A percentile compares a stretch with the other conserved stretches of the same genome.
These are phyloP conservation scores for Fraxinus xanthoxyloides DNA, from an alignment of 305 asterid genomes.

Conservation along the genomic window DNA sequence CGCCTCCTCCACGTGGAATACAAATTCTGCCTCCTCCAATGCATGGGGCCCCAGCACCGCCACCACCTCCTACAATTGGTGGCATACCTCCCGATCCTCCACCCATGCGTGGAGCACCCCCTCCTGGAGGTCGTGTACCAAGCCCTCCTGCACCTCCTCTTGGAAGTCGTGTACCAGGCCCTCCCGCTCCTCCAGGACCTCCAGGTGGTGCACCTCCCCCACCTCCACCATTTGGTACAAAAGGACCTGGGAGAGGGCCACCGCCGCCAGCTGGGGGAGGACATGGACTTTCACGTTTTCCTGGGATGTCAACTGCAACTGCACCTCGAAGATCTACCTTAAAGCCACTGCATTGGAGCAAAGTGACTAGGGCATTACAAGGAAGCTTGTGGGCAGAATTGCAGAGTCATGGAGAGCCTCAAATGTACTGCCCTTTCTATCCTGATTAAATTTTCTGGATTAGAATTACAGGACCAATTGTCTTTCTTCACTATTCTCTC, in stretches of 20 bases:
- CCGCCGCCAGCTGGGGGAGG: constrained; percentile 34
- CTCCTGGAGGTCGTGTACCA: constrained; percentile 47
- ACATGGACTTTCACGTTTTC: constrained; percentile 50
- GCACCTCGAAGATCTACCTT: constrained; percentile 70
- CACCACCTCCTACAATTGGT: constrained; percentile 28
- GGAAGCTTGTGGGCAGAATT: constrained; percentile 99
- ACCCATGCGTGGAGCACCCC: constrained; percentile 38
- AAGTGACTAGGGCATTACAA: constrained; percentile 92
- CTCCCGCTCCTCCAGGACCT: constrained; percentile 59
- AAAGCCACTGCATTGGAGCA: constrained; percentile 99
- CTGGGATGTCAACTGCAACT: constrained; percentile 29
- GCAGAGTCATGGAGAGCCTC: constrained; percentile 89
- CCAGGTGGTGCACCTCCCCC: constrained; percentile 88
- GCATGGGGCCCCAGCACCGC: constrained; percentile 18
- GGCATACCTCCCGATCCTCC: constrained; percentile 59
- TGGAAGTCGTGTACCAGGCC: constrained; percentile 58
- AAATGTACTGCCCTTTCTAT: constrained; percentile 56
- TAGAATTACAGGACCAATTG: background rate
- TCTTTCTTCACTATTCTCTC: background rate
- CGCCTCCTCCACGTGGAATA: background rate
- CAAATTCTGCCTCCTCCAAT: constrained; percentile 5
- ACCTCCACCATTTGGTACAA: constrained; percentile 66
- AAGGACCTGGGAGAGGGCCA: constrained; percentile 46
- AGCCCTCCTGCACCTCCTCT: constrained; percentile 47
- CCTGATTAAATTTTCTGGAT: constrained; percentile 1